These are phyloP conservation scores for Chloropicon primus DNA, from an alignment of 139 green algal genomes.

Conservation along the genomic window DNA sequence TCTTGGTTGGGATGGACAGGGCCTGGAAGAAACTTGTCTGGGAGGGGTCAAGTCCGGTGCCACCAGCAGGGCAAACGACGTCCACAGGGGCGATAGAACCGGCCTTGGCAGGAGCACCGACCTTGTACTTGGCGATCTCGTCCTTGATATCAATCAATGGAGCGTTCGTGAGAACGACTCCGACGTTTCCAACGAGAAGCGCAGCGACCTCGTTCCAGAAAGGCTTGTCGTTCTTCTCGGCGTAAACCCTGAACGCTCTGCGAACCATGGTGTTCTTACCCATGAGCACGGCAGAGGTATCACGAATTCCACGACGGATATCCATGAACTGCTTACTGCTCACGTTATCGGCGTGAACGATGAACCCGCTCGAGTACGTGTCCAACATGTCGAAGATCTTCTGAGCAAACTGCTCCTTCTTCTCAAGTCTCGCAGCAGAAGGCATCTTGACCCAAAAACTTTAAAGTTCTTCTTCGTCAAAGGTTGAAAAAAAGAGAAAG, in stretches of 20 bases:
- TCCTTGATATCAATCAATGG: conserved; percentile 42
- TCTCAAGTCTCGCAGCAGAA: conserved; percentile 9
- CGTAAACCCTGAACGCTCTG: conserved; percentile 84
- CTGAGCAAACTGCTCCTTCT: conserved; percentile 31
- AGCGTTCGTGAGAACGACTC: conserved; percentile 93
- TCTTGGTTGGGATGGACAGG: conserved; percentile 99
- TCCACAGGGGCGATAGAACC: conserved; percentile 76
- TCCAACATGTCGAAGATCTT: conserved; percentile 27
- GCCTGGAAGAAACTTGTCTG: conserved; percentile 99
- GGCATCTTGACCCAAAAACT: background rate
- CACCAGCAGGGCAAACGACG: conserved; percentile 73
- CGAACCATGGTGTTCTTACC: conserved; percentile 99
- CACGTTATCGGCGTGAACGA: conserved; percentile 97
- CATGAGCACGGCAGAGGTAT: conserved; percentile 70
- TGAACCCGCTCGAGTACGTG: conserved; percentile 55
- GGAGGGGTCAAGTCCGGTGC: conserved; percentile 95
- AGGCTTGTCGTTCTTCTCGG: conserved; percentile 68
- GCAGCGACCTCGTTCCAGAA: conserved; percentile 65
- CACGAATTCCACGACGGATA: conserved; percentile 65
- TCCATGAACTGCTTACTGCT: conserved; percentile 95
- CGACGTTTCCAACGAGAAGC: conserved; percentile 91
- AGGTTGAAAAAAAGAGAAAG: background rate
- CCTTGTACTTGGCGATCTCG: conserved; percentile 79
- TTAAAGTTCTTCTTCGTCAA: background rate
- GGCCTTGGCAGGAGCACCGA: conserved; percentile 76